Conservation (phyloP, 2,329 filamentous ascomycete species). For the Penicillium sclerotigenum region DNA sequence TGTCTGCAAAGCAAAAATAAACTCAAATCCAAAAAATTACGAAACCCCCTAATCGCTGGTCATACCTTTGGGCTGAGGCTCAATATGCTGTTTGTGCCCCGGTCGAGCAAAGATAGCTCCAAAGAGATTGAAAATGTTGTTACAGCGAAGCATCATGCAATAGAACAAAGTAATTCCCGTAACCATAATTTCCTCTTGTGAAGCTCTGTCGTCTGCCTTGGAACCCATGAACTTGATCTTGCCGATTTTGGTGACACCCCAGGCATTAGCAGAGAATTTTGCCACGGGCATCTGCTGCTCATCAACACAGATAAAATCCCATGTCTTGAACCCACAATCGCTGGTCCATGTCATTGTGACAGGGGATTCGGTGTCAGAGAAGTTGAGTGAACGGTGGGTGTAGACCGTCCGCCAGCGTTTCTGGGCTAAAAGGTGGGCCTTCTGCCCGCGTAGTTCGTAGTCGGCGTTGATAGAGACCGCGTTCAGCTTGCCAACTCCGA, state of each 20-base stretch:
- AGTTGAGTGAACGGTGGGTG: constrained; percentile 27
- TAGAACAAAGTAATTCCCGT: constrained; percentile 29
- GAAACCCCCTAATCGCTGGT: not conserved
- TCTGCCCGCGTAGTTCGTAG: constrained; percentile 25
- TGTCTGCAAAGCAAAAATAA: not conserved
- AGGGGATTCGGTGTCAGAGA: constrained; percentile 18
- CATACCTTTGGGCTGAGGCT: not conserved
- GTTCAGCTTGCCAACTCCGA: constrained; percentile 26
- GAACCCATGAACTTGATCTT: constrained; percentile 28
- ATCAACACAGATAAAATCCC: constrained; percentile 33
- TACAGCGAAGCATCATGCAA: constrained; percentile 25
- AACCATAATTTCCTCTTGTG: constrained; percentile 31
- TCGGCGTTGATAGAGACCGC: constrained; percentile 27
- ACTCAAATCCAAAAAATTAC: not conserved
- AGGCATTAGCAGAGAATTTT: constrained; percentile 24
- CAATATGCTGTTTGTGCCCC: constrained; percentile 15
- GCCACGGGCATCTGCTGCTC: constrained; percentile 30
- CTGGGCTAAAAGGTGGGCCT: constrained; percentile 24
- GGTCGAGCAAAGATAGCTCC: constrained; percentile 24
- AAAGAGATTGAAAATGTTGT: constrained; percentile 25
- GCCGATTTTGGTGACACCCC: constrained; percentile 26
- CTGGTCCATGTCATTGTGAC: constrained; percentile 31
- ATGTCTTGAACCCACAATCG: constrained; percentile 25
- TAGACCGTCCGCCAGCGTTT: constrained; percentile 28
- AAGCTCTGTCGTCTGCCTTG: constrained; percentile 10